Evolutionary conservation across 2,329 filamentous ascomycete species (phyloP).

Genomic region (Eutypella sp.): DNA sequence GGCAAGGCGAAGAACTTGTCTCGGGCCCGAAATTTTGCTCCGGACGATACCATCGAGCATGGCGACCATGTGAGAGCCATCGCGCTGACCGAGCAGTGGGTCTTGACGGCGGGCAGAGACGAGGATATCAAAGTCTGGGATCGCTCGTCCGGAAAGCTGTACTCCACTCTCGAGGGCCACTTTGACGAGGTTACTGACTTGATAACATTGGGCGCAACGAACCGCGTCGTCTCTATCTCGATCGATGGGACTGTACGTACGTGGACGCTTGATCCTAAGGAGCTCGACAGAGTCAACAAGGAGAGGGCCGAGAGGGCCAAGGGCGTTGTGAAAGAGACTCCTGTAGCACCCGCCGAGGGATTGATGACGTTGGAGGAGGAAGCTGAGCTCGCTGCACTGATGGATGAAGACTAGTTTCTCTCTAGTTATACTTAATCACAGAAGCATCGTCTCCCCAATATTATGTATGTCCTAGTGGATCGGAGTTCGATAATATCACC

Average conservation of each 20-base stretch:
- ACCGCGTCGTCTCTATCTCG: slow-evolving; percentile 69
- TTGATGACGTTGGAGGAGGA: slow-evolving; percentile 85
- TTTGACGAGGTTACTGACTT: slow-evolving; percentile 90
- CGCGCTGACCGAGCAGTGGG: slow-evolving; percentile 68
- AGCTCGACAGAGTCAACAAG: slow-evolving; percentile 45
- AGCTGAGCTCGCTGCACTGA: slow-evolving; percentile 82
- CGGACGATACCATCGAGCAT: slow-evolving; percentile 70
- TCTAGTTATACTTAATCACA: no score
- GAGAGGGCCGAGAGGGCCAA: slow-evolving; percentile 47
- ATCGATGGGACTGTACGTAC: slow-evolving; percentile 85
- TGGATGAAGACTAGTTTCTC: slow-evolving; percentile 62
- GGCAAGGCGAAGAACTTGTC: slow-evolving; percentile 79
- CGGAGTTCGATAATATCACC: no score
- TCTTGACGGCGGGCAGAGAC: slow-evolving; percentile 83
- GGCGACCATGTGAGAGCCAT: slow-evolving; percentile 88
- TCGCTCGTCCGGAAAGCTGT: slow-evolving; percentile 62
- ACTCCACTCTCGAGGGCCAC: slow-evolving; percentile 74
- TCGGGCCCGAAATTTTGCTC: slow-evolving; percentile 61
- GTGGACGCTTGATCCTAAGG: slow-evolving; percentile 68
- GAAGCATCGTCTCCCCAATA: no score
- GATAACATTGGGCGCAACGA: slow-evolving; percentile 50
- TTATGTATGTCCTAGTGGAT: no score
- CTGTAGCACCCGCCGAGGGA: slow-evolving; percentile 40
- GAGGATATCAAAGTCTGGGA: slow-evolving; percentile 94
- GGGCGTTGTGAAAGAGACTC: slow-evolving; percentile 44